Evolutionary conservation across 2,329 filamentous ascomycete genomes (phyloP).

Genomic region (Botrytis pseudocinerea): DNA sequence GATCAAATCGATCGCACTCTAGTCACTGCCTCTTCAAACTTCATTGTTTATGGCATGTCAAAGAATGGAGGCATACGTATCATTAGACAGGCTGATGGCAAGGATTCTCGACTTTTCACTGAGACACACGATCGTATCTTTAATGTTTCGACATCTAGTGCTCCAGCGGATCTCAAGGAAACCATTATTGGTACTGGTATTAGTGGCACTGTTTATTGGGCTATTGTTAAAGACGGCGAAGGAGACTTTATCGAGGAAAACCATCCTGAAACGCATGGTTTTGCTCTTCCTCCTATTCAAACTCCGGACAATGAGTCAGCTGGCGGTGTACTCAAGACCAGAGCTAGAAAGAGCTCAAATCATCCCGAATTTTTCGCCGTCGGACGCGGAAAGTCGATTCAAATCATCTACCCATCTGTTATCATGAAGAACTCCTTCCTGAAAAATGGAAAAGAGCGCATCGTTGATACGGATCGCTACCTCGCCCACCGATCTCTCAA

Average conservation of each 20-base stretch:
- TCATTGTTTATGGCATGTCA: constrained; percentile 91
- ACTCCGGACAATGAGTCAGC: constrained; percentile 87
- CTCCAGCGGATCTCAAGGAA: constrained; percentile 65
- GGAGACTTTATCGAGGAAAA: constrained; percentile 78
- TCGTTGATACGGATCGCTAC: constrained; percentile 85
- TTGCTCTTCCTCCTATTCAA: constrained; percentile 84
- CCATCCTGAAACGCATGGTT: constrained; percentile 79
- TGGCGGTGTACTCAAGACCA: constrained; percentile 91
- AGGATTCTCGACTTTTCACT: constrained; percentile 88
- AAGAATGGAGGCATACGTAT: constrained; percentile 91
- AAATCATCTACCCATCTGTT: constrained; percentile 73
- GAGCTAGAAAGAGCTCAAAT: constrained; percentile 83
- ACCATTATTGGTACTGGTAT: constrained; percentile 89
- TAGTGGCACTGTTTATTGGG: constrained; percentile 96
- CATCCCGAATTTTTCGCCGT: constrained; percentile 95
- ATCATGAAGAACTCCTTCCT: constrained; percentile 64
- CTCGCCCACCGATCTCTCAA: constrained; percentile 84
- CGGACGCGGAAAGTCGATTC: constrained; percentile 92
- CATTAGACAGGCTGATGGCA: constrained; percentile 90
- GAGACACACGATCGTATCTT: constrained; percentile 92
- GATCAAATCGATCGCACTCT: constrained; percentile 95
- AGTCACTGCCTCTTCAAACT: constrained; percentile 83
- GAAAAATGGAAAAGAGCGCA: constrained; percentile 62
- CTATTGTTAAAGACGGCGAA: constrained; percentile 72
- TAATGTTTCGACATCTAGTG: constrained; percentile 81